These are phyloP conservation scores for Penicillium diatomitis DNA, from an alignment of 495 filamentous ascomycete species.

Conservation along the genomic window DNA sequence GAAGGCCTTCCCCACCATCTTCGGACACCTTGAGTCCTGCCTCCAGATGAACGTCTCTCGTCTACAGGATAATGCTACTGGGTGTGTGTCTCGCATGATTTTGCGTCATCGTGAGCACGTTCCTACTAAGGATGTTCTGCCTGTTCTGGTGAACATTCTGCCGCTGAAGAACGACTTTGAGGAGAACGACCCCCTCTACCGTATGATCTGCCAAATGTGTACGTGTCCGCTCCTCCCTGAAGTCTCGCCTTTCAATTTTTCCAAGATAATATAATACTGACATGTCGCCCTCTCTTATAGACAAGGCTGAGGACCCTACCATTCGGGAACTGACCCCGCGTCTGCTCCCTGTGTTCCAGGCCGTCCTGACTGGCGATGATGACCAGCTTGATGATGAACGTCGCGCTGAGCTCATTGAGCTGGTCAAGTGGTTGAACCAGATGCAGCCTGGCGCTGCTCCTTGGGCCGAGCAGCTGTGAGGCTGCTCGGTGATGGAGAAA, in stretches of 20 bases:
- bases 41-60: conserved; percentile 65
- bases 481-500: conserved; percentile 4
- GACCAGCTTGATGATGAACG: conserved; percentile 82
- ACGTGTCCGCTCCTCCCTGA: neutral
- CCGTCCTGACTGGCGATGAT: conserved; percentile 67
- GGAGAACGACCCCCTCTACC: conserved; percentile 88
- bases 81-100: conserved; percentile 89
- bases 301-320: conserved; percentile 62
- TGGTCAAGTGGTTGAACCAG: conserved; percentile 62
- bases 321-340: conserved; percentile 66
- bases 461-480: conserved; percentile 38
- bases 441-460: conserved; percentile 38
- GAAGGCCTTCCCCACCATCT: conserved; percentile 64
- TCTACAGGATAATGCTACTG: conserved; percentile 86
- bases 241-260: neutral
- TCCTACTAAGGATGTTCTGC: conserved; percentile 71
- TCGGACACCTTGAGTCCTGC: conserved; percentile 74
- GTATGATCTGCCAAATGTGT: conserved; percentile 74
- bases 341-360: conserved; percentile 70
- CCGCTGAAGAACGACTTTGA: conserved; percentile 92
- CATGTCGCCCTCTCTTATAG: neutral
- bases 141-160: conserved; percentile 65
- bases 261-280: neutral
- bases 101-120: conserved; percentile 68
- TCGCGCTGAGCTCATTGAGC: conserved; percentile 54